Base-by-base conservation (phyloP, 106 monocot species). In the Platanthera zijinensis region DNA sequence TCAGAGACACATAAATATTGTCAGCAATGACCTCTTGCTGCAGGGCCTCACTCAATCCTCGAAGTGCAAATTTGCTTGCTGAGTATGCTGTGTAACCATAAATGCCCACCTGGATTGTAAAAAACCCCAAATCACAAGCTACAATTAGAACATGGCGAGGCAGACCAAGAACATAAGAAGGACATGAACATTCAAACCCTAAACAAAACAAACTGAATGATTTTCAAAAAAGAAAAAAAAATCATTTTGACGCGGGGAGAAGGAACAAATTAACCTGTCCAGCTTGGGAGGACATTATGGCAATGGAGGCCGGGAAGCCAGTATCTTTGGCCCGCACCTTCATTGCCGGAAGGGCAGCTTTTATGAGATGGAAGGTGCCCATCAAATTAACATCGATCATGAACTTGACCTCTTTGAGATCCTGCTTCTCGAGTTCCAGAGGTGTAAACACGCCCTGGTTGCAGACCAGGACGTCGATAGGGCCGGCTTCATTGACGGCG, bases 321-420 rank as follows among this genome's bases (percentile, higher is more conserved):
- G 80, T 85, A 22, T 76, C 81, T 39, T 30, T 61, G 2, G 86
- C 54, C 49, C 78, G 76, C 47, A 17, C 78, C 84, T 85, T 87
- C 92, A 95, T 95, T 28, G 17, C 86, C 39, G 92, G 89, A 21
- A 95, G 81, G 9, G 86, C 92, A 7, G 89, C 95, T 84, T 90
- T 95, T 71, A 95, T 81, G 28, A 95, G 75, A 76, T 90, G 70
- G 45, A 92, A 81, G 0, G 85, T 92, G 45, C 95, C 95, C 82
- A 95, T 86, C 19, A 95, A 39, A 77, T 95, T 95, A 10, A 95
- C 79, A 25, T 95, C 95, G n/a, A 95, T 72, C 84, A 85, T 84
- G 72, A 89, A 83, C 77, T 75, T 84, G n/a, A 86, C 73, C 78
- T 88, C 95, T 69, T 87, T 83, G 39, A 89, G 10, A 0, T 84